phyloP scores from a whole-genome alignment of 2,329 filamentous ascomycete genomes.

The Fonsecaea pugnacius region DNA sequence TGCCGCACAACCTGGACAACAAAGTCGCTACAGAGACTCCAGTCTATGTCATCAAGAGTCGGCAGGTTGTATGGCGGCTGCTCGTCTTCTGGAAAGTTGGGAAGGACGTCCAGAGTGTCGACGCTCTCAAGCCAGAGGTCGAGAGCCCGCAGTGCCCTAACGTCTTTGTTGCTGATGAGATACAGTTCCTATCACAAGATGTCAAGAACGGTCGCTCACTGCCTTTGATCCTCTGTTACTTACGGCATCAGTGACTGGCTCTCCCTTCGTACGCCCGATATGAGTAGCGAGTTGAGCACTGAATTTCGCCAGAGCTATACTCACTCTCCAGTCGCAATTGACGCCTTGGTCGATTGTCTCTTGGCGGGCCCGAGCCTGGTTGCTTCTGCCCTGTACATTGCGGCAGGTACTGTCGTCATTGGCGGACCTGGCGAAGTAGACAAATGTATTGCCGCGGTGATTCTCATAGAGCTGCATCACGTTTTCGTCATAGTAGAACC shows the following conservation, averaged over 20 bases:
- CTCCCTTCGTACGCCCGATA: neutral
- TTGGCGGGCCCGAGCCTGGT: conserved; percentile 6
- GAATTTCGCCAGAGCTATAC: conserved; percentile 8
- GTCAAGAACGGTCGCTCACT: neutral
- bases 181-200: conserved; percentile 3
- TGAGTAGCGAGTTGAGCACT: conserved; percentile 12
- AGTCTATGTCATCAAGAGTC: neutral
- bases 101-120: conserved; percentile 9
- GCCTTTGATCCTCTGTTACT: neutral
- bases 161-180: conserved; percentile 13
- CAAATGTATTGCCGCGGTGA: conserved; percentile 1
- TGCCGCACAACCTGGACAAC: neutral
- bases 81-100: conserved; percentile 11
- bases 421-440: neutral
- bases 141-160: conserved; percentile 3
- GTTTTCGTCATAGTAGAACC: conserved; percentile 13
- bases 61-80: neutral
- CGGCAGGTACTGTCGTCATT: neutral
- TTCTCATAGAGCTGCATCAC: conserved; percentile 13
- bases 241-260: conserved; percentile 11
- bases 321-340: conserved; percentile 12
- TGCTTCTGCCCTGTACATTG: neutral
- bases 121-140: conserved; percentile 12
- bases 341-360: conserved; percentile 7
- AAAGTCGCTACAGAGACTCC: conserved; percentile 9